Conservation (phyloP, 2,329 filamentous ascomycete species). For the Colletotrichum theobromicola region DNA sequence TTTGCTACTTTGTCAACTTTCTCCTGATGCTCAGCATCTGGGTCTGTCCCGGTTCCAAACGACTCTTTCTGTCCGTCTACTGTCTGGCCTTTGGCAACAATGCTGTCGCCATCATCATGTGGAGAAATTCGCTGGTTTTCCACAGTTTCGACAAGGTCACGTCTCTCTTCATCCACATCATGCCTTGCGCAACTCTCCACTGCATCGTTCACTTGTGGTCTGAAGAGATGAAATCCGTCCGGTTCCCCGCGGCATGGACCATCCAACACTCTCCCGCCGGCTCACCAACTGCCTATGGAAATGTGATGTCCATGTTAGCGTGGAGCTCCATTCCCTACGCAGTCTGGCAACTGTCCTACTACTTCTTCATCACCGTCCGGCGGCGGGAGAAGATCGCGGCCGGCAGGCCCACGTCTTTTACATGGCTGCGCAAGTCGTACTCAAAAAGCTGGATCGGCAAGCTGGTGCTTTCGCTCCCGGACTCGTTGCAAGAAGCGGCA, state of each 20-base stretch:
- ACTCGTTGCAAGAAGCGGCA: constrained; percentile 78
- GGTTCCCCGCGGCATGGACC: constrained; percentile 85
- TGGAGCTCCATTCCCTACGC: constrained; percentile 95
- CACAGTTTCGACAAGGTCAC: constrained; percentile 99
- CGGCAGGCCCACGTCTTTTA: constrained; percentile 94
- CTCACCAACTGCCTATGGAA: constrained; percentile 80
- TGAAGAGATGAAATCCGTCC: constrained; percentile 65
- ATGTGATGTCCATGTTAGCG: constrained; percentile 81
- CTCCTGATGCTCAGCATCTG: constrained; percentile 83
- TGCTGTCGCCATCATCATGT: constrained; percentile 97
- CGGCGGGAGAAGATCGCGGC: constrained; percentile 96
- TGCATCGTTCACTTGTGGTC: constrained; percentile 86
- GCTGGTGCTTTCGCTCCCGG: constrained; percentile 79
- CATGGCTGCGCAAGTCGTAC: constrained; percentile 93
- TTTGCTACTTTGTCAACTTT: constrained; percentile 98
- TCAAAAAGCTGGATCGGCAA: constrained; percentile 88
- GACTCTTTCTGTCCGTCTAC: constrained; percentile 89
- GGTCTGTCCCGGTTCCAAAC: constrained; percentile 88
- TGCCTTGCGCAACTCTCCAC: constrained; percentile 94
- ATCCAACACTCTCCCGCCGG: constrained; percentile 74
- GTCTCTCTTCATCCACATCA: constrained; percentile 98
- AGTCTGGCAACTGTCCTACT: constrained; percentile 91
- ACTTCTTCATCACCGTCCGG: constrained; percentile 93
- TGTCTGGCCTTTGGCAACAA: constrained; percentile 97
- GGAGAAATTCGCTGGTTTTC: constrained; percentile 97